These are phyloP conservation scores for Tricholoma sp. DNA, from an alignment of 768 basidiomycete species.

Conservation along the genomic window DNA sequence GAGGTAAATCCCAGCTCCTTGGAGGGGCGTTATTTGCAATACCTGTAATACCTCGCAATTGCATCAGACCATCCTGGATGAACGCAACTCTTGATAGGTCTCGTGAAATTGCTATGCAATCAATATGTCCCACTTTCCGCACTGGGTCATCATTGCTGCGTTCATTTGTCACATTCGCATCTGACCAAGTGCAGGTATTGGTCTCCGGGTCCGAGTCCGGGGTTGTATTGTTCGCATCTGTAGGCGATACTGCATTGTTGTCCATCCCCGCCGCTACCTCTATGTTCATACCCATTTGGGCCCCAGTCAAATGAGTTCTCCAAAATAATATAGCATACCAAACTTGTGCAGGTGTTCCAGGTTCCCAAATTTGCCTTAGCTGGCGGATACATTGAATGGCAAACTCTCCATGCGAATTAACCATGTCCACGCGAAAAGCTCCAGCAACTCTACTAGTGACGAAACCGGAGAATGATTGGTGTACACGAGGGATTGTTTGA, in stretches of 20 bases:
- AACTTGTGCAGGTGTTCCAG: not conserved
- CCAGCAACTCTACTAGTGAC: constrained; percentile 4
- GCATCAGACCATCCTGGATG: not conserved
- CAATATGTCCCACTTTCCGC: not conserved
- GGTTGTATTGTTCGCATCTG: not conserved
- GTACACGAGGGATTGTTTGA: constrained; percentile 13
- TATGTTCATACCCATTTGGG: not conserved
- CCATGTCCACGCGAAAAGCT: constrained; percentile 2
- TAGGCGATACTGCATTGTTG: not conserved
- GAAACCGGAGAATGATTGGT: constrained; percentile 16
- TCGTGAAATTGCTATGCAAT: not conserved
- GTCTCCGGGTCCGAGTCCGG: not conserved
- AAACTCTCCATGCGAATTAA: constrained; percentile 5
- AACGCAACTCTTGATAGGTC: not conserved
- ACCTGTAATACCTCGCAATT: not conserved
- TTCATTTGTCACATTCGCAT: not conserved
- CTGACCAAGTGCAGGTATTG: not conserved
- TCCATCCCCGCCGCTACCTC: not conserved
- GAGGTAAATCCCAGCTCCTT: not conserved
- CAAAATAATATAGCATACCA: not conserved
- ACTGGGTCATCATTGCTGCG: not conserved
- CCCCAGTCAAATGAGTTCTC: not conserved
- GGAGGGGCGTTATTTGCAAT: not conserved
- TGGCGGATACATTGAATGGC: constrained; percentile 6
- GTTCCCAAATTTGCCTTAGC: not conserved